phyloP scores from a whole-genome alignment of 179 eudicot species.

The Pouteria campechiana region DNA sequence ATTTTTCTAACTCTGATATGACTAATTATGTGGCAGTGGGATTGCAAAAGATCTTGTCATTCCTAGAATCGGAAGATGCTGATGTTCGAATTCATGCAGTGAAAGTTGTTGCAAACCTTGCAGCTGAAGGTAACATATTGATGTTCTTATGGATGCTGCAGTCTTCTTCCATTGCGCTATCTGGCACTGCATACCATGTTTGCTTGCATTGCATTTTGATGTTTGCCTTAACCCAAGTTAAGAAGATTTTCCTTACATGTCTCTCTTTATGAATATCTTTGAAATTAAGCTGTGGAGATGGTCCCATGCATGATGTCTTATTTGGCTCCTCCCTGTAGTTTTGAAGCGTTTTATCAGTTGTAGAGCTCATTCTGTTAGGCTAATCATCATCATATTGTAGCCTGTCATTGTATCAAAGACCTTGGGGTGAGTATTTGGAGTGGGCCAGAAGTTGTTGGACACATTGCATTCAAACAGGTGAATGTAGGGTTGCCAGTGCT shows the following conservation, averaged over 20 bases:
- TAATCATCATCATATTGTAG: no score
- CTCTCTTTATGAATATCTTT: background rate
- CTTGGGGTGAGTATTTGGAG: no score
- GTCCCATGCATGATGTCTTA: background rate
- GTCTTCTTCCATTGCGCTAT: background rate
- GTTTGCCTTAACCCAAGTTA: background rate
- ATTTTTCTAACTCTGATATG: constrained; percentile 5
- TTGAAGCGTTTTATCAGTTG: no score
- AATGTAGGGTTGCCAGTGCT: no score
- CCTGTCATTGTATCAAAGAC: no score
- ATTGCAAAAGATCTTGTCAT: constrained; percentile 76
- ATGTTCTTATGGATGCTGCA: background rate
- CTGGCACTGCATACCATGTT: background rate
- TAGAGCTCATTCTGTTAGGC: no score
- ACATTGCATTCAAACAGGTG: no score
- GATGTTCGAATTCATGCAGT: constrained; percentile 91
- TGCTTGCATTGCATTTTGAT: background rate
- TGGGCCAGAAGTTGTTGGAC: no score
- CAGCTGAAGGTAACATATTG: constrained; percentile 68
- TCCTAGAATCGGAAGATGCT: constrained; percentile 85
- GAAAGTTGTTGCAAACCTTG: constrained; percentile 88
- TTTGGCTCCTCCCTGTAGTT: no score
- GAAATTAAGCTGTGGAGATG: no score
- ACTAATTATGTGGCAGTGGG: constrained; percentile 42
- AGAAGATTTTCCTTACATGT: background rate